phyloP scores from a whole-genome alignment of 768 basidiomycete species.

The Podaxis sp. region DNA sequence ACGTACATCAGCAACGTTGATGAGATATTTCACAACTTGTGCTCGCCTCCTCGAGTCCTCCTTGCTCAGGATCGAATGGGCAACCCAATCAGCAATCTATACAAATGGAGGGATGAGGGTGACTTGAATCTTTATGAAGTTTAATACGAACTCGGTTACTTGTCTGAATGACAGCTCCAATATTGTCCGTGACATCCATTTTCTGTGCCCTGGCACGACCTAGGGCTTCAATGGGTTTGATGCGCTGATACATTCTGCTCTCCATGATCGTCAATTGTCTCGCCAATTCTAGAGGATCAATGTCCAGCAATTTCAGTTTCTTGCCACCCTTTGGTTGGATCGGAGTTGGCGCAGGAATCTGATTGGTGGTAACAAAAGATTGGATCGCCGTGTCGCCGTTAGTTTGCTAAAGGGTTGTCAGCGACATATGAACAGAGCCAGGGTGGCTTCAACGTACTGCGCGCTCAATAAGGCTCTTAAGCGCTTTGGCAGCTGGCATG shows the following conservation, averaged over 20 bases:
- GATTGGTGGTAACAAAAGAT: slow-evolving; percentile 52
- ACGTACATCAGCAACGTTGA: slow-evolving; percentile 87
- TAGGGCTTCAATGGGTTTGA: slow-evolving; percentile 88
- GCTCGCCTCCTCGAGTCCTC: slow-evolving; percentile 87
- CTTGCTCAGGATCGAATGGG: slow-evolving; percentile 74
- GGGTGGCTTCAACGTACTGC: slow-evolving; percentile 51
- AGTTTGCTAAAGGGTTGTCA: slow-evolving; percentile 25
- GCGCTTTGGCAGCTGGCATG: slow-evolving; percentile 71
- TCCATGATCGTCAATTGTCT: slow-evolving; percentile 93
- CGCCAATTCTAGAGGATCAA: slow-evolving; percentile 88
- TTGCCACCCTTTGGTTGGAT: slow-evolving; percentile 70
- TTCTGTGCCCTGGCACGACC: slow-evolving; percentile 78
- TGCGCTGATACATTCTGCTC: slow-evolving; percentile 81
- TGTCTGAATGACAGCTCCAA: slow-evolving; percentile 82
- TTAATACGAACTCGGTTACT: slow-evolving; percentile 69
- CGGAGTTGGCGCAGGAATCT: slow-evolving; percentile 69
- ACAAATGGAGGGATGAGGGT: background rate
- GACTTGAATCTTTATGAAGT: background rate
- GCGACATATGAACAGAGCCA: slow-evolving; percentile 9
- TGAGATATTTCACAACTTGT: slow-evolving; percentile 82
- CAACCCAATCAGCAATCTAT: slow-evolving; percentile 93
- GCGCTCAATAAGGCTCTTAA: slow-evolving; percentile 74
- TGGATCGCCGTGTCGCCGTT: slow-evolving; percentile 60
- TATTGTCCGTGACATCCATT: slow-evolving; percentile 76
- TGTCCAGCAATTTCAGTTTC: slow-evolving; percentile 80